Evolutionary conservation across 345 rosid species (phyloP).

Genomic region (Pseudoturritis turrita): DNA sequence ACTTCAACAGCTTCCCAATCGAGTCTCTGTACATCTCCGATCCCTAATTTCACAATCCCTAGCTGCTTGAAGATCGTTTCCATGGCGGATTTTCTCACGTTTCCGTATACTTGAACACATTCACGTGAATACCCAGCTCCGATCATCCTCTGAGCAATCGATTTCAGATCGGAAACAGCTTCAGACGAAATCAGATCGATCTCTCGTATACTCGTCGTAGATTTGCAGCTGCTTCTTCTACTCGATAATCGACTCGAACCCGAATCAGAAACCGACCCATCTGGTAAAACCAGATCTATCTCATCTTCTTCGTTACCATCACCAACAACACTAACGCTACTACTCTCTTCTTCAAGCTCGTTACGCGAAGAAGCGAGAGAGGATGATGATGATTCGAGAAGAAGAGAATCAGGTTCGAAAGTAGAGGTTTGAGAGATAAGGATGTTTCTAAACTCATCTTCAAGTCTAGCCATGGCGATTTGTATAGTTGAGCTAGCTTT

Average conservation of each 20-base stretch:
- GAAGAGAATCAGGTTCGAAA: slow-evolving; percentile 51
- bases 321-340: neutral
- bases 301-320: neutral
- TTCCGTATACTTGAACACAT: slow-evolving; percentile 56
- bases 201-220: slow-evolving; percentile 31
- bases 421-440: slow-evolving; percentile 55
- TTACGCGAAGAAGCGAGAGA: slow-evolving; percentile 24
- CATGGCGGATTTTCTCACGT: slow-evolving; percentile 69
- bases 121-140: slow-evolving; percentile 25
- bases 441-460: slow-evolving; percentile 88
- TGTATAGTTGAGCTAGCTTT: slow-evolving; percentile 67
- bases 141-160: slow-evolving; percentile 30
- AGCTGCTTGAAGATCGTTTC: slow-evolving; percentile 62
- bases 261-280: neutral
- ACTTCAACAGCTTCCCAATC: slow-evolving; percentile 79
- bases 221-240: slow-evolving; percentile 25
- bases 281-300: slow-evolving; percentile 20
- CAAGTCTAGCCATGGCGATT: slow-evolving; percentile 98
- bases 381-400: slow-evolving; percentile 31
- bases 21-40: slow-evolving; percentile 84
- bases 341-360: slow-evolving; percentile 35
- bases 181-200: slow-evolving; percentile 27
- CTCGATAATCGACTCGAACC: slow-evolving; percentile 33
- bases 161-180: slow-evolving; percentile 30
- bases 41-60: slow-evolving; percentile 79